These are phyloP conservation scores for Grosmannia serpens DNA, from an alignment of 2,329 filamentous ascomycete species.

Conservation along the genomic window DNA sequence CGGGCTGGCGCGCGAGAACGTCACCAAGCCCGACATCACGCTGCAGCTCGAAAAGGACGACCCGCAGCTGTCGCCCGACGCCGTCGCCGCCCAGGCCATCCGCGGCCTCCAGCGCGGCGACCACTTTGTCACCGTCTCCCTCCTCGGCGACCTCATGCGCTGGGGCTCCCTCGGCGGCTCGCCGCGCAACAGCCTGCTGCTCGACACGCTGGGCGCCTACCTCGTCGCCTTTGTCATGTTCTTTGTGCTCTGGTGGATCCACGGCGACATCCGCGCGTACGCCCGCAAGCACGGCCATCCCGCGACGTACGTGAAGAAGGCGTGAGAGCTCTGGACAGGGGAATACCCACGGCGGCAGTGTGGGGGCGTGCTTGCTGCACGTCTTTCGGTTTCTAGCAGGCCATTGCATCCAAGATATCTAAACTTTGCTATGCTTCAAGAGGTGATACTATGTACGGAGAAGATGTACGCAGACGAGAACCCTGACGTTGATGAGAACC, in stretches of 20 bases:
- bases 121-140: conserved; percentile 66
- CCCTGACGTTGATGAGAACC: too few species aligned
- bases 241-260: conserved; percentile 44
- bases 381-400: too few species aligned
- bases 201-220: conserved; percentile 47
- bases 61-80: conserved; percentile 63
- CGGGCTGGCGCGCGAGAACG: conserved; percentile 64
- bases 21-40: conserved; percentile 70
- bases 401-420: too few species aligned
- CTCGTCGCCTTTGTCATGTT: conserved; percentile 43
- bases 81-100: conserved; percentile 62
- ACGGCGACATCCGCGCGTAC: conserved; percentile 45
- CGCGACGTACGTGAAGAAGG: conserved; percentile 25
- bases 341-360: too few species aligned
- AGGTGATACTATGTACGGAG: too few species aligned
- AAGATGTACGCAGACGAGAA: too few species aligned
- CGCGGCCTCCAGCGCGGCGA: conserved; percentile 67
- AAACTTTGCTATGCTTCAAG: too few species aligned
- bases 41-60: conserved; percentile 73
- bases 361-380: too few species aligned
- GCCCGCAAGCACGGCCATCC: conserved; percentile 48
- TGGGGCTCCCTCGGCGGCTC: conserved; percentile 44
- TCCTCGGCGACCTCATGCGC: conserved; percentile 62
- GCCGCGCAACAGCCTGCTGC: conserved; percentile 45
- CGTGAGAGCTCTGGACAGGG: too few species aligned